Conservation (phyloP, 768 basidiomycete genomes). For the Agrocybe pediades region DNA sequence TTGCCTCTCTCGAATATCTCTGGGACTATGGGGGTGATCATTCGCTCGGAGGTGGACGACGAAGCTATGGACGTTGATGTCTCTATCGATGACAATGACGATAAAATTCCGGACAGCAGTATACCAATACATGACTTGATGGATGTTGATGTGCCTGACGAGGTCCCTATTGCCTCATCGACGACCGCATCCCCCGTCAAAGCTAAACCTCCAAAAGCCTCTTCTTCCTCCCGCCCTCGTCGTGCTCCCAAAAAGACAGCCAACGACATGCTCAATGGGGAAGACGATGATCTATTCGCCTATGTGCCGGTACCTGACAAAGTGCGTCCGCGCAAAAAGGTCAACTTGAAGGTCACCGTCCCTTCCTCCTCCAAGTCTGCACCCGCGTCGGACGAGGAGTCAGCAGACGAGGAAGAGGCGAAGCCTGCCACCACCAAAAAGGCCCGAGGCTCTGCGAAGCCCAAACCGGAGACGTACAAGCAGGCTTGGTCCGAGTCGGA, state of each 20-base stretch:
- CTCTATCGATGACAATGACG: conserved; percentile 32
- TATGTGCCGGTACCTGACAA: neutral
- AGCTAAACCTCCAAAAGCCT: neutral
- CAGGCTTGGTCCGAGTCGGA: conserved; percentile 77
- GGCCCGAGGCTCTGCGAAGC: conserved; percentile 37
- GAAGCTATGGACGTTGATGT: conserved; percentile 66
- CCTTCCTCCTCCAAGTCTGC: conserved; percentile 33
- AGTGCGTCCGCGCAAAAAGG: conserved; percentile 11
- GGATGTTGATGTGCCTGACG: conserved; percentile 3
- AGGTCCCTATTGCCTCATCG: neutral
- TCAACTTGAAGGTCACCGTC: conserved; percentile 1
- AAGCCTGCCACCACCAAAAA: conserved; percentile 8
- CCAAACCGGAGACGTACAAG: conserved; percentile 78
- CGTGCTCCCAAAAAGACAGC: conserved; percentile 6
- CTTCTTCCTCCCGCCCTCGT: conserved; percentile 1
- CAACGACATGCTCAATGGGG: conserved; percentile 1
- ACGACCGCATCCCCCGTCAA: neutral
- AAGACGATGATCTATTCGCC: neutral
- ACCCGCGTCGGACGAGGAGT: conserved; percentile 10
- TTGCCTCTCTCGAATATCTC: conserved; percentile 21
- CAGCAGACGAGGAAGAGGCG: neutral
- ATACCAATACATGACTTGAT: neutral
- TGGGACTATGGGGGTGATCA: conserved; percentile 43
- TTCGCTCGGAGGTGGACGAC: conserved; percentile 58
- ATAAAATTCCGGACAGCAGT: neutral